Evolutionary conservation across 805 yeast genomes (phyloP).

Genomic region (Cyberlindnera xishuangbannaensis): DNA sequence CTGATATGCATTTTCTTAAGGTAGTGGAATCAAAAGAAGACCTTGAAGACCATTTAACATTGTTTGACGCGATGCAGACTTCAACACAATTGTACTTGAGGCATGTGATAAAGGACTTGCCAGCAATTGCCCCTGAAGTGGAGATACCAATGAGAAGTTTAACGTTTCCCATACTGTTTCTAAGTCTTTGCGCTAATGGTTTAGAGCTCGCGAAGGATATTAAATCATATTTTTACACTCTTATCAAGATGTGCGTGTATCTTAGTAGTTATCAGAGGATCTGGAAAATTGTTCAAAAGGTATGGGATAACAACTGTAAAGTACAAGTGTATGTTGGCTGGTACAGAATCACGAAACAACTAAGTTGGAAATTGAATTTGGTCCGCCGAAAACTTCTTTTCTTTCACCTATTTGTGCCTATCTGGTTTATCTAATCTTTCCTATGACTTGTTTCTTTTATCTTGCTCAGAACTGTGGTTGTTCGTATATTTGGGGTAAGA

Average conservation of each 20-base stretch:
- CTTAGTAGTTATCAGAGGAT: constrained; percentile 29
- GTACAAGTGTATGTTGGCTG: constrained; percentile 35
- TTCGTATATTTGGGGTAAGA: too few species aligned
- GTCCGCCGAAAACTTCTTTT: constrained; percentile 22
- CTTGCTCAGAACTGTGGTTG: too few species aligned
- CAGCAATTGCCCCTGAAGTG: constrained; percentile 48
- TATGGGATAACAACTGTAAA: constrained; percentile 33
- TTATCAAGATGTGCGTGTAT: constrained; percentile 28
- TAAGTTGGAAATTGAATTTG: constrained; percentile 34
- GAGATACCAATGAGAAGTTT: constrained; percentile 41
- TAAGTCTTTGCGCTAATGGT: constrained; percentile 29
- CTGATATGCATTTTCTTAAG: constrained; percentile 37
- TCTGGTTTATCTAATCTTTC: too few species aligned
- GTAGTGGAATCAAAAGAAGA: constrained; percentile 29
- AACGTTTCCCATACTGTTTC: constrained; percentile 35
- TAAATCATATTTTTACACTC: constrained; percentile 21
- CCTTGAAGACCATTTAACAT: constrained; percentile 50
- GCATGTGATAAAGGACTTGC: constrained; percentile 45
- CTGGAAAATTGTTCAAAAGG: constrained; percentile 32
- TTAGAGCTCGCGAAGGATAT: constrained; percentile 22
- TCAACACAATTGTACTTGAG: constrained; percentile 48
- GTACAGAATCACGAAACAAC: constrained; percentile 32
- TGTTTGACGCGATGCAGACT: constrained; percentile 54
- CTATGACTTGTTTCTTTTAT: too few species aligned
- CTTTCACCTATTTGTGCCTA: too few species aligned